These are phyloP conservation scores for Pythium rishiriense DNA, from an alignment of 352 stramenopile genomes.

Conservation along the genomic window DNA sequence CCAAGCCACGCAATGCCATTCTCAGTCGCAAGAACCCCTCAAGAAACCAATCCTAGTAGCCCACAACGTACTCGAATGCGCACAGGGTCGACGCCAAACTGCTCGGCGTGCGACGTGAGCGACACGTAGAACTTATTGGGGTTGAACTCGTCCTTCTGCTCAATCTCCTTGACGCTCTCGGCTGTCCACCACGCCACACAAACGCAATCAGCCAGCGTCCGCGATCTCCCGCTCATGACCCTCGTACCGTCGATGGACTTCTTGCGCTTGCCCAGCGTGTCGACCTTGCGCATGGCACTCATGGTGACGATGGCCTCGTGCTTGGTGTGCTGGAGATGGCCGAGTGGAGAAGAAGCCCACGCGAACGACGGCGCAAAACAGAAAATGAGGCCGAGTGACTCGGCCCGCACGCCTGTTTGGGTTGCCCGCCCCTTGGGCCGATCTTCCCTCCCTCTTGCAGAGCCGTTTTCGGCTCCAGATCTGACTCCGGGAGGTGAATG, in stretches of 20 bases:
- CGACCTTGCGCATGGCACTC: conserved; percentile 69
- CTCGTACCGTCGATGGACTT: conserved; percentile 83
- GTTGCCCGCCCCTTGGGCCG: neutral
- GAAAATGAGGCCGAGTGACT: conserved; percentile 14
- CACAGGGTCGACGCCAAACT: conserved; percentile 86
- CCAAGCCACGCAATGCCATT: neutral
- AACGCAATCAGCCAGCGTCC: neutral
- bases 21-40: neutral
- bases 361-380: conserved; percentile 11
- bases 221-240: neutral
- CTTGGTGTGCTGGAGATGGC: neutral
- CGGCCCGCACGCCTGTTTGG: neutral
- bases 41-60: neutral
- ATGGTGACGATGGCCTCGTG: conserved; percentile 13
- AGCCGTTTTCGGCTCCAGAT: neutral
- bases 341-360: neutral
- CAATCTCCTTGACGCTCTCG: conserved; percentile 80
- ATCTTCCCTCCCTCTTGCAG: neutral
- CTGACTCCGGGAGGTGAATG: conserved; percentile 14
- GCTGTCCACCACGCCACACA: conserved; percentile 42
- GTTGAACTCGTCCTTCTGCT: conserved; percentile 85
- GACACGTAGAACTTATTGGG: conserved; percentile 88
- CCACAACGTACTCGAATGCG: conserved; percentile 64
- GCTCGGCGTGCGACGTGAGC: conserved; percentile 83
- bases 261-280: conserved; percentile 87